Conservation (phyloP, 306 rosid species). For the Quercus alba region DNA sequence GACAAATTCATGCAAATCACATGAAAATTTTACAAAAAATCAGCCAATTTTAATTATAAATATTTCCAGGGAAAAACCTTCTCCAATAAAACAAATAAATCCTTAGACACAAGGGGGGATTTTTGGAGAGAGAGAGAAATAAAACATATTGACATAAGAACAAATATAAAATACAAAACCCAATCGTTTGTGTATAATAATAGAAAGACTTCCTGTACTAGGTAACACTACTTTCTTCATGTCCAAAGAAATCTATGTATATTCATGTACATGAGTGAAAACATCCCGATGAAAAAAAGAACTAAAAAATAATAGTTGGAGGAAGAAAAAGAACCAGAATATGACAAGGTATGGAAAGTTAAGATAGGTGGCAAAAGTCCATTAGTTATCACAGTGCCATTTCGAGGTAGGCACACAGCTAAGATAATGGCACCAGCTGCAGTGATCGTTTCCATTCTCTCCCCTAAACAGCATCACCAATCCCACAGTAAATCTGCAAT, state of each 20-base stretch:
- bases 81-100: too few relatives aligned
- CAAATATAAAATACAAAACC: not conserved
- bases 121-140: too few relatives aligned
- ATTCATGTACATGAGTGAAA: constrained; percentile 1
- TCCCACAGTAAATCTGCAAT: constrained; percentile 48
- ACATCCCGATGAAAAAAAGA: not conserved
- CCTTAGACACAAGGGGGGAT: too few relatives aligned
- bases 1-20: too few relatives aligned
- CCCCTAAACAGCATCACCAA: constrained; percentile 61
- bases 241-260: not conserved
- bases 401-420: constrained; percentile 68
- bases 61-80: too few relatives aligned
- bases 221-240: not conserved
- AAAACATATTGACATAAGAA: not conserved
- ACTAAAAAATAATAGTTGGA: not conserved
- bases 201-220: not conserved
- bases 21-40: too few relatives aligned
- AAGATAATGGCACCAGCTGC: constrained; percentile 79
- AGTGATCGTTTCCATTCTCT: constrained; percentile 55
- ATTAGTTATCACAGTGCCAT: constrained; percentile 52
- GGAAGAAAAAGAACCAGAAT: not conserved
- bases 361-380: not conserved
- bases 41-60: too few relatives aligned
- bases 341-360: not conserved
- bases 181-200: not conserved